These are phyloP conservation scores for Auricularia sp. DNA, from an alignment of 768 basidiomycete genomes.

Conservation along the genomic window DNA sequence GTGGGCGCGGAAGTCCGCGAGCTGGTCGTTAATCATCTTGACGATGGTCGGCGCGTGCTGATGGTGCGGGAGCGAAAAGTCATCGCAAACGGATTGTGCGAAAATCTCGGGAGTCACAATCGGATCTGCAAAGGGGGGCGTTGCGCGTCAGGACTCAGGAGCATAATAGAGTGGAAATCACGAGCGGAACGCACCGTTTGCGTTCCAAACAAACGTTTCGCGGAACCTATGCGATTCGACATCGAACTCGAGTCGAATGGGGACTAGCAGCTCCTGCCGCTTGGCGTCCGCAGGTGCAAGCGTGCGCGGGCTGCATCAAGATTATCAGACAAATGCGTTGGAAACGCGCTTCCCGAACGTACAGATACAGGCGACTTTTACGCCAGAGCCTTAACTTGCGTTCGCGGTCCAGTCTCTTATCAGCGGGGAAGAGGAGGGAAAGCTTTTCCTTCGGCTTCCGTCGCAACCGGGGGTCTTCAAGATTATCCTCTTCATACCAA, in stretches of 20 bases:
- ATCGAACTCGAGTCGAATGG: slow-evolving; percentile 93
- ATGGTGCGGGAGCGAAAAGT: slow-evolving; percentile 60
- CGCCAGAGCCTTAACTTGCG: slow-evolving; percentile 2
- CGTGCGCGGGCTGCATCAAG: slow-evolving; percentile 44
- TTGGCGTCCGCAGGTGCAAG: slow-evolving; percentile 46
- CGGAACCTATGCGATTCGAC: slow-evolving; percentile 81
- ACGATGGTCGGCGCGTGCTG: slow-evolving; percentile 55
- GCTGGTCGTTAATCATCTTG: slow-evolving; percentile 80
- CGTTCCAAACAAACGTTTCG: slow-evolving; percentile 96
- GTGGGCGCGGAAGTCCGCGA: slow-evolving; percentile 70
- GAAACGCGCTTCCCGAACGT: background rate
- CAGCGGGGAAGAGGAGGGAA: background rate
- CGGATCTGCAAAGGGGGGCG: slow-evolving; percentile 46
- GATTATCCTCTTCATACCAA: slow-evolving; percentile 14
- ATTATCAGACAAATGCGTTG: background rate
- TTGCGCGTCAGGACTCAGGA: background rate
- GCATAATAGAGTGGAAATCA: background rate
- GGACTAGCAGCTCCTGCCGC: slow-evolving; percentile 74
- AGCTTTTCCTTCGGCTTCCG: background rate
- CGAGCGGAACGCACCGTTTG: slow-evolving; percentile 57
- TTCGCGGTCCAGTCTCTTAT: background rate
- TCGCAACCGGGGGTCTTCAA: background rate
- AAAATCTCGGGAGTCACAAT: slow-evolving; percentile 84
- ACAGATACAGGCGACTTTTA: background rate
- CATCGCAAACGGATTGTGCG: slow-evolving; percentile 83